Base-by-base conservation (phyloP, 1,284 basidiomycete species). In the Heterobasidion irregulare region DNA sequence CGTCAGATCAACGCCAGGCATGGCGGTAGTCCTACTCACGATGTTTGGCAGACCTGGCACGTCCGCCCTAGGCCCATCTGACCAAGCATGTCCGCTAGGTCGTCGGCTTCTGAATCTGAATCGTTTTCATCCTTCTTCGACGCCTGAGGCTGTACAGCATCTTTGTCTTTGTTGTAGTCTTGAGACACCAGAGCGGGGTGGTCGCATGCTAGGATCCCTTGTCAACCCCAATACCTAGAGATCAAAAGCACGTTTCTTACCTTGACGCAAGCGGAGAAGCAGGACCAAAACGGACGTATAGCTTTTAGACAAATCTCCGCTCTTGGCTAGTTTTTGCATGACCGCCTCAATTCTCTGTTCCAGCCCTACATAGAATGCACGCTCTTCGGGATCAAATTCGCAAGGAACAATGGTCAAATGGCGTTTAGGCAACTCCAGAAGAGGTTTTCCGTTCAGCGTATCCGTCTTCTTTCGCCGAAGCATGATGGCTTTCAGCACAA, bases 401-500 rank as follows among this genome's bases (percentile, higher is more conserved):
- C 91, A 94, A 1, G 83, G 75, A 0, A 97, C 75, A 38, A 94
- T 72, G 12, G 89, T 72, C 33, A 99, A 77, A 1, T 70, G 79
- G 6, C 94, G 82, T 32, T 77, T 78, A 0, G 96, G 97, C 1
- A 99, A 79, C 35, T 87, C 79, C 46, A 99, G 76, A n/a, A 99
- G 77, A 0, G 83, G 82, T 62, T 93, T 90, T 13, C 96, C 96
- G 61, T 96, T 91, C 58, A 93, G 69, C 0, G 76, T 72, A 44
- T 92, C 85, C 45, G 87, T 84, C 70, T 99, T 99, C 3, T 82
- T 88, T 1, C 96, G 83, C 6, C 96, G 81, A 16, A 98, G 81
- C 94, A 99, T 97, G 63, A 96, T 78, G 2, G 88, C 81, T 62
- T 88, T 85, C 6, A 98, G 74, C 2, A 98, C 84, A 45, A 91